These are phyloP conservation scores for Pestalotiopsis sp. DNA, from an alignment of 2,329 filamentous ascomycete species.

Conservation along the genomic window DNA sequence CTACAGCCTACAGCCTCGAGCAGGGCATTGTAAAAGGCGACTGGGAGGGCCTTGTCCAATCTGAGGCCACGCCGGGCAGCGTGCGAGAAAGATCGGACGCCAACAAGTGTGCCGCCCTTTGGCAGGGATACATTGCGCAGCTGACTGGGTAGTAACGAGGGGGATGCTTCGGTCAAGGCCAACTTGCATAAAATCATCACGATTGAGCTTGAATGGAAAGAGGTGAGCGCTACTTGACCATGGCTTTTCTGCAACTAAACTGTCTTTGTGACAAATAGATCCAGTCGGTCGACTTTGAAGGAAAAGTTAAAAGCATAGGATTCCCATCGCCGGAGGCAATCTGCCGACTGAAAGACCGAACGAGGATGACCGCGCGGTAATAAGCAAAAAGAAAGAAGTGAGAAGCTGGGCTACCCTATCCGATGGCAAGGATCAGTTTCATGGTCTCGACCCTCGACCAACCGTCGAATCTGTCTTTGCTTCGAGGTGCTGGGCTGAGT, in stretches of 20 bases:
- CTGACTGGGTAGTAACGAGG: not conserved
- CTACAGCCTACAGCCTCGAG: not conserved
- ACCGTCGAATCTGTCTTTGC: not conserved
- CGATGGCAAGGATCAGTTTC: not conserved
- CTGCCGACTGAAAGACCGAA: not conserved
- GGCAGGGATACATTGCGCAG: conserved; percentile 1
- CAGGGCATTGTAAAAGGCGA: not conserved
- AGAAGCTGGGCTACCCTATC: not conserved
- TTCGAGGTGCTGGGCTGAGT: not conserved
- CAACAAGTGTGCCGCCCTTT: not conserved
- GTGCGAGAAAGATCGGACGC: conserved; percentile 1
- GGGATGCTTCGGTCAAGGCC: not conserved
- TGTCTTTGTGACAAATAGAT: not conserved
- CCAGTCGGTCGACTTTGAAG: not conserved
- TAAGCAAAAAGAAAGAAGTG: not conserved
- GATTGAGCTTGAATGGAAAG: not conserved
- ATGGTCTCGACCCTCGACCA: not conserved
- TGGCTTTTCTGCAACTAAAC: not conserved
- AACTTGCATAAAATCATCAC: not conserved
- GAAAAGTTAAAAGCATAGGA: not conserved
- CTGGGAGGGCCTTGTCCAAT: not conserved
- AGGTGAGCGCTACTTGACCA: not conserved
- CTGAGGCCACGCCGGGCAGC: not conserved
- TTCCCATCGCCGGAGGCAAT: not conserved
- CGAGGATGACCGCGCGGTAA: not conserved